Conservation (phyloP, 176 grass and related monocot species). For the Bolboschoenus planiculmis region DNA sequence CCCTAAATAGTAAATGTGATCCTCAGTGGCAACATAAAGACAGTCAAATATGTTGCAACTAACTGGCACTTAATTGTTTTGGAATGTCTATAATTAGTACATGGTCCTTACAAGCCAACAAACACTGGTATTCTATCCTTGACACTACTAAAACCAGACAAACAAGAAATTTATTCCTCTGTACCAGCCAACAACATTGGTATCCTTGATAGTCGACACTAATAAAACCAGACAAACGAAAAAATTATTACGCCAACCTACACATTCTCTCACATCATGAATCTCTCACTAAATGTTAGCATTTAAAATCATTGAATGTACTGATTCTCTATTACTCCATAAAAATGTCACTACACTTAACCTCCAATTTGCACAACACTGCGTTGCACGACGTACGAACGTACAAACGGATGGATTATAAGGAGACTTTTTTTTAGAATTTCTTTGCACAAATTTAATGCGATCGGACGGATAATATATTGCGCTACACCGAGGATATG, state of each 20-base stretch:
- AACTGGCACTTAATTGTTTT: neutral
- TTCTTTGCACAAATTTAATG: too few species aligned
- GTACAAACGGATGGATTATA: too few species aligned
- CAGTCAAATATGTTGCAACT: neutral
- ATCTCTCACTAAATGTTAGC: neutral
- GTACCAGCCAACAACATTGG: neutral
- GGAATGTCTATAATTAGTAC: neutral
- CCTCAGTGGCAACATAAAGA: neutral
- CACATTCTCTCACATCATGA: neutral
- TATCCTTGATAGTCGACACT: neutral
- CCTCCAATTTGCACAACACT: too few species aligned
- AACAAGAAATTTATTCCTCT: neutral
- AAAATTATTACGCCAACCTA: neutral
- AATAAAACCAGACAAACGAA: neutral
- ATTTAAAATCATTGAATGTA: neutral
- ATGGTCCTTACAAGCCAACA: neutral
- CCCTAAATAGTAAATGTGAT: neutral
- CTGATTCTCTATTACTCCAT: neutral
- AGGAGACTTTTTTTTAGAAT: too few species aligned
- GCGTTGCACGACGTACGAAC: too few species aligned
- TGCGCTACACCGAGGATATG: too few species aligned
- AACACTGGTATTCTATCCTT: neutral
- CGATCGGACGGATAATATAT: too few species aligned
- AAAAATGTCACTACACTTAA: neutral
- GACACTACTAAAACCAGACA: neutral